Evolutionary conservation across 768 basidiomycete species (phyloP), one percentile per base, ranked within the genome.

Genomic region (Xerocomellus dryophilus): DNA sequence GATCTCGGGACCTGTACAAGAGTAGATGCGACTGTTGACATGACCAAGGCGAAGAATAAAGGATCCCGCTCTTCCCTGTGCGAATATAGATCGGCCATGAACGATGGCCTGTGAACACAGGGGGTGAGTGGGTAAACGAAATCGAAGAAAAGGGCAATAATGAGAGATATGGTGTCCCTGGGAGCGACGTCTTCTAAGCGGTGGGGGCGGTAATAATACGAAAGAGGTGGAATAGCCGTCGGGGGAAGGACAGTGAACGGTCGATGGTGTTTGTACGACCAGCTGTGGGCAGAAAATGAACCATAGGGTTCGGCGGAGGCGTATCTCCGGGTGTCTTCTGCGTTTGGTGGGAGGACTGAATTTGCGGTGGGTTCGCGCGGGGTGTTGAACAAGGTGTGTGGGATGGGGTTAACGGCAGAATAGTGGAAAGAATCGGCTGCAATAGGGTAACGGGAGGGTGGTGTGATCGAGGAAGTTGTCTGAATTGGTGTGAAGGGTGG

Each of bases 121-220:
- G 93, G 93, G 9, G 90, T 95, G 31, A 96, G 78, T 9, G 90
- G 88, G 70, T 93, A 93, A 44, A 95, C 90, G 66, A 91, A 96
- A 69, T 95, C 93, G 67, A 95, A 96, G 74, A 93, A 97, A 12
- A 95, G 81, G 36, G 86, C 80, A 57, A 94, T 85, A 61, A 96
- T 88, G 54, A 90, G 82, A 38, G 83, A 81, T 44, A 94, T 85
- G 6, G 86, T 88, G 53, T 90, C 86, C 49, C 90, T 79, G 18
- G 90, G 88, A 10, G 91, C 88, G 49, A 94, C 82, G 55, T 89
- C 85, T 64, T 93, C 89, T 43, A 96, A 74, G 32, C 88, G 78
- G 64, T 85, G 86, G 2, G 86, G 80, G n/a, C 85, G 81, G 65
- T 84, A 86, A 66, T 85, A 86, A 64, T 81, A 81, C 0, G 85